A percentile compares a stretch with the other conserved stretches of the same genome.
Conservation (phyloP, 306 rosid species). For the Nissolia schottii region DNA sequence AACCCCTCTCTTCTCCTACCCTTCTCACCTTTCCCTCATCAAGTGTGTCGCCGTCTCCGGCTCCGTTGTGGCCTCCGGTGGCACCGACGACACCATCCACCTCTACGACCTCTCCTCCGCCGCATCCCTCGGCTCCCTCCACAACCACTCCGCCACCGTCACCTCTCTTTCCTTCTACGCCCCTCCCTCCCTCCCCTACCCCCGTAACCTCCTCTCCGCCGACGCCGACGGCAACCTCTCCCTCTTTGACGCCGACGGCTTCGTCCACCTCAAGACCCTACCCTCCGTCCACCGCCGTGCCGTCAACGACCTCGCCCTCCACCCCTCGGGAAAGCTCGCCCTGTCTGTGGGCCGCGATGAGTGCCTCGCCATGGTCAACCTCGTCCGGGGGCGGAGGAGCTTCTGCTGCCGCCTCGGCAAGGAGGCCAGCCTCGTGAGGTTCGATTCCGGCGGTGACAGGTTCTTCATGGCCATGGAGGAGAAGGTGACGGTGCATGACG, state of each 20-base stretch:
- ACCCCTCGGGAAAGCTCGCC: constrained; percentile 78
- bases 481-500: constrained; percentile 60
- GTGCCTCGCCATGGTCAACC: constrained; percentile 78
- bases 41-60: constrained; percentile 65
- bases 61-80: constrained; percentile 84
- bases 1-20: constrained; percentile 71
- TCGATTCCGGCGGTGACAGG: constrained; percentile 47
- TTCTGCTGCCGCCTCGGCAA: constrained; percentile 60
- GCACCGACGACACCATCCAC: constrained; percentile 81
- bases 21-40: constrained; percentile 77
- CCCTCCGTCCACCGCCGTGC: constrained; percentile 50
- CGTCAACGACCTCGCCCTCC: constrained; percentile 74
- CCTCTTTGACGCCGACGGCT: constrained; percentile 77
- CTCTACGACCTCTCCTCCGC: constrained; percentile 69
- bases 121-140: constrained; percentile 80
- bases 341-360: constrained; percentile 68
- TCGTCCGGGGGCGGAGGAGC: constrained; percentile 76
- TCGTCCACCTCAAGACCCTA: constrained; percentile 69
- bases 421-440: constrained; percentile 65
- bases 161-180: constrained; percentile 78
- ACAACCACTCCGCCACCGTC: constrained; percentile 66
- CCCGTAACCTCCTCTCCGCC: constrained; percentile 90
- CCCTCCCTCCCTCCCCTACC: constrained; percentile 56
- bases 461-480: constrained; percentile 66
- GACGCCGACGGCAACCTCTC: constrained; percentile 63